phyloP scores from a whole-genome alignment of 345 rosid genomes.

The Bretschneidera sinensis region DNA sequence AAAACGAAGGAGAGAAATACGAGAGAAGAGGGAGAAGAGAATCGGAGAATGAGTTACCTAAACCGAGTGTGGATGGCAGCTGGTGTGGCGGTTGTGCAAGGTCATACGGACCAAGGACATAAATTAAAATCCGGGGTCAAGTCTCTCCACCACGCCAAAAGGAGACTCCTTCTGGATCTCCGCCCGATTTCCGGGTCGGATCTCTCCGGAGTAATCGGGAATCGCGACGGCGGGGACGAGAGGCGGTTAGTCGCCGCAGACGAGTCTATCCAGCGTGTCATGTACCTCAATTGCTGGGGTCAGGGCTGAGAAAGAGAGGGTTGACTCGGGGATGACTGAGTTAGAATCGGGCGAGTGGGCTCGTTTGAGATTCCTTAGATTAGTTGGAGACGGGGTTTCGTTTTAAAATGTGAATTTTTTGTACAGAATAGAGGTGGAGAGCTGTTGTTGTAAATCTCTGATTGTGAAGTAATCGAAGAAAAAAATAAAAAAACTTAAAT shows the following conservation, averaged over 20 bases:
- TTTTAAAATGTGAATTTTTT: no score
- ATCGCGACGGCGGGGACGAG: slow-evolving; percentile 12
- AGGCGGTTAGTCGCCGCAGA: slow-evolving; percentile 39
- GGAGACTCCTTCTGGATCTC: slow-evolving; percentile 40
- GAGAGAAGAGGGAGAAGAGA: neutral
- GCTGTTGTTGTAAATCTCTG: no score
- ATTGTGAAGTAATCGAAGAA: no score
- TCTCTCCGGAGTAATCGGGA: slow-evolving; percentile 20
- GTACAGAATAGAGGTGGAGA: no score
- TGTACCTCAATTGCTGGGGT: slow-evolving; percentile 94
- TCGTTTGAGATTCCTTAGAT: no score
- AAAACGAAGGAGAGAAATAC: no score
- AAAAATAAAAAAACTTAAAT: no score
- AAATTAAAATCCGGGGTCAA: slow-evolving; percentile 42
- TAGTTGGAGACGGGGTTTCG: no score
- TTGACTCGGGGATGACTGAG: neutral
- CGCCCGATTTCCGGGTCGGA: slow-evolving; percentile 55
- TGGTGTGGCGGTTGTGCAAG: slow-evolving; percentile 57
- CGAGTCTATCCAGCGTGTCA: slow-evolving; percentile 69
- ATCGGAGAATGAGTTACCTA: slow-evolving; percentile 39
- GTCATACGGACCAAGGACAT: slow-evolving; percentile 55
- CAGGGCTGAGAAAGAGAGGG: slow-evolving; percentile 50
- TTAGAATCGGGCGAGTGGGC: no score
- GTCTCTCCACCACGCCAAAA: slow-evolving; percentile 45
- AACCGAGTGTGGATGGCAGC: slow-evolving; percentile 78